Base-by-base conservation (phyloP, 805 yeast species). In the Candida sithepensis region DNA sequence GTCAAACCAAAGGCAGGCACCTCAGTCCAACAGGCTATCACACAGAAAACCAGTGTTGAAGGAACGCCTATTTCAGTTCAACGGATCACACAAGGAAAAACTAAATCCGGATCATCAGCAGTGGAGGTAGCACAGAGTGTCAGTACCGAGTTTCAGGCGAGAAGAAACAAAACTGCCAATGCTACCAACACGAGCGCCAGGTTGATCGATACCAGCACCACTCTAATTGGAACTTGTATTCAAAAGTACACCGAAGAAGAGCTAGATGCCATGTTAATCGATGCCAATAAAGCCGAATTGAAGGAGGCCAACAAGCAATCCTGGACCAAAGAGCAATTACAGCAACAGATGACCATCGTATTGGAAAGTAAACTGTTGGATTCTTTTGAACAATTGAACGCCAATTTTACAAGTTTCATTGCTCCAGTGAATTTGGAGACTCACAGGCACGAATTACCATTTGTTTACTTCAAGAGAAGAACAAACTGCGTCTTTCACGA, bases 401-500 rank as follows among this genome's bases (percentile, higher is more conserved):
- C 55, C 2, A 51, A 55, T 42, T 53, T 51, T 39, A 50, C 51
- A 7, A 28, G 34, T 8, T 45, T 57, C 2, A 28, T 55, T 4
- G 23, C 42, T 0, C 55, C 60, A 8, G 49, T 58, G 16, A 39
- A 33, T 4, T 44, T 57, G 7, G 47, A 52, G 64, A 44, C 61
- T 54, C 26, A 58, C 50, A 21, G 47, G 52, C 39, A 59, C 21
- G 60, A 63, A 14, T 46, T 69, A 2, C 85, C 85, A 0, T 45
- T 74, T 3, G 71, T 84, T 2, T 62, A 65, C 41, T 84, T 86
- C 78, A 68, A 72, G 42, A 65, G 91, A 38, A 66, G 65, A 16
- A 70, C 75, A 4, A 68, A 64, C 19, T 75, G 85, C 0, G 59
- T 58, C 0, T 85, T 82, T 61, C 77, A 79, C 55, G 52, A 65